Conservation (phyloP, 2,329 filamentous ascomycete genomes). For the Gaeumannomyces tritici region DNA sequence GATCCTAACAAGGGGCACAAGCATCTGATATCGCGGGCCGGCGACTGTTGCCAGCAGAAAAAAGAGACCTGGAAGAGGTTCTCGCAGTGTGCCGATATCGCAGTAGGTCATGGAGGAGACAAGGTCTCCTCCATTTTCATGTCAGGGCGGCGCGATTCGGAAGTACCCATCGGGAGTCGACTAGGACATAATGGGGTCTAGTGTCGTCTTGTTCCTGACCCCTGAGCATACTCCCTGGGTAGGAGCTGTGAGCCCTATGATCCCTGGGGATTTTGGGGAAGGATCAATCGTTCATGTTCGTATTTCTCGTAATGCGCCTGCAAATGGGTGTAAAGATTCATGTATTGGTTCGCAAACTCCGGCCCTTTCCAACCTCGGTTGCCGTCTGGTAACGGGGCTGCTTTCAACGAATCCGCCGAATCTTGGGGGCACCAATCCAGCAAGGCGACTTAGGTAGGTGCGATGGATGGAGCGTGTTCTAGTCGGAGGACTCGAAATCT, state of each 20-base stretch:
- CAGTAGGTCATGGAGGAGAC: not conserved
- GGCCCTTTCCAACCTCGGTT: not conserved
- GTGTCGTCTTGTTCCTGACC: not conserved
- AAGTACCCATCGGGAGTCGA: not conserved
- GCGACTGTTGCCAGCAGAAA: not conserved
- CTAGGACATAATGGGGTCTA: too few relatives aligned
- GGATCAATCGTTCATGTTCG: not conserved
- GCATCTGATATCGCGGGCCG: not conserved
- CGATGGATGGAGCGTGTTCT: too few relatives aligned
- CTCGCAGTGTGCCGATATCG: not conserved
- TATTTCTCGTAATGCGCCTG: not conserved
- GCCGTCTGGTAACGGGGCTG: too few relatives aligned
- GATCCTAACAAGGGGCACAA: not conserved
- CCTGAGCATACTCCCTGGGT: not conserved
- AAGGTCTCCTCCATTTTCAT: not conserved
- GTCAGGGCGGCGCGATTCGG: not conserved
- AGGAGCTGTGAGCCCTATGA: not conserved
- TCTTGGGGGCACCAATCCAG: too few relatives aligned
- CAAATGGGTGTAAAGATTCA: not conserved
- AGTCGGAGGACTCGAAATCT: not conserved
- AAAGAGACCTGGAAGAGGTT: not conserved
- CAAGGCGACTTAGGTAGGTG: too few relatives aligned
- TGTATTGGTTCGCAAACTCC: not conserved
- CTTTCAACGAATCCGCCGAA: not conserved
- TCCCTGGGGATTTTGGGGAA: not conserved